Conservation (phyloP, 163 green algal species). For the Scenedesmus sp. region DNA sequence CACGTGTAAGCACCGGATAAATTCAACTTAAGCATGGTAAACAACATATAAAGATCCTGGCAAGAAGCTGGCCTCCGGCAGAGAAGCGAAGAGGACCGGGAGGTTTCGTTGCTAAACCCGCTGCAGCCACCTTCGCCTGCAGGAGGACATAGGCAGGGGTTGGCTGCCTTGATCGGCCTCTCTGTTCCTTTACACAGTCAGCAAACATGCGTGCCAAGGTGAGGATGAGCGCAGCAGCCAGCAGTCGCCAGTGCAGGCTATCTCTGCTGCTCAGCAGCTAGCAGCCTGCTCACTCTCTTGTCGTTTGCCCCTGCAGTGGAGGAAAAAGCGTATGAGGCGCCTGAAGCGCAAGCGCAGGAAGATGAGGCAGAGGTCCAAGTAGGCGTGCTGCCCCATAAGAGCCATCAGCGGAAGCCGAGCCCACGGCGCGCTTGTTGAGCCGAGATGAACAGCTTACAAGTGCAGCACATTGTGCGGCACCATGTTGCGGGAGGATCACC, state of each 20-base stretch:
- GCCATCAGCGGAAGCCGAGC: conserved; percentile 31
- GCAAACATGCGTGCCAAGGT: conserved; percentile 63
- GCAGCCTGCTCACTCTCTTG: background rate
- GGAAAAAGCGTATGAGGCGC: conserved; percentile 87
- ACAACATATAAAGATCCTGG: too few species aligned
- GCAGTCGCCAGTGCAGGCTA: background rate
- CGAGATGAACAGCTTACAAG: conserved; percentile 5
- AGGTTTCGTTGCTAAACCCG: conserved; percentile 1
- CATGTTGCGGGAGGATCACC: conserved; percentile 17
- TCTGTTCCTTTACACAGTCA: conserved; percentile 36
- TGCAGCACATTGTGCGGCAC: conserved; percentile 31
- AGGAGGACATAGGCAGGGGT: background rate
- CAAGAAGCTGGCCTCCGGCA: too few species aligned
- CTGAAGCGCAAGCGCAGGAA: conserved; percentile 88
- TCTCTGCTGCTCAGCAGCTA: background rate
- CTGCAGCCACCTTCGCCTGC: background rate
- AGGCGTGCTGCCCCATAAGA: conserved; percentile 27
- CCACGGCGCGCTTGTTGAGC: conserved; percentile 34
- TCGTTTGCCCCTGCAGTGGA: conserved; percentile 68
- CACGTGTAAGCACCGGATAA: too few species aligned
- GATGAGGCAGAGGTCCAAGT: conserved; percentile 73
- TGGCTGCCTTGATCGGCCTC: background rate
- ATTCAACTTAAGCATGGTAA: too few species aligned
- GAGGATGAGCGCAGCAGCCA: background rate
- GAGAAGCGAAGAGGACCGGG: background rate